Evolutionary conservation across 2,329 filamentous ascomycete genomes (phyloP), one percentile per base, ranked within the genome.

Genomic region (Colletotrichum lini): DNA sequence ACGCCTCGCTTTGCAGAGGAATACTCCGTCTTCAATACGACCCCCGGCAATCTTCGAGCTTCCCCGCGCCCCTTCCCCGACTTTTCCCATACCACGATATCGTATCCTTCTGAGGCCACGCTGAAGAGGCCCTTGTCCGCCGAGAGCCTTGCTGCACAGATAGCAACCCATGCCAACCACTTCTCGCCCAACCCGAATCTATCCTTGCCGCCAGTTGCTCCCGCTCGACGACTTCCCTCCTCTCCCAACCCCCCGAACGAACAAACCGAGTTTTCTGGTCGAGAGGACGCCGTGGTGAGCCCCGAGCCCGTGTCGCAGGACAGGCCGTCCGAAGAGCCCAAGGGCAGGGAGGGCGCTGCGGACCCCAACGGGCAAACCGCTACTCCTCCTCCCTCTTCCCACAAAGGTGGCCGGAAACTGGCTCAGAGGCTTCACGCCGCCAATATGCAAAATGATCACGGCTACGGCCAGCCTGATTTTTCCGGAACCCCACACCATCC

Each of bases 21-120:
- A 74, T 91, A 90, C 76, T 90, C 89, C 73, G 88, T 91, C 76
- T 91, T 91, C 83, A 89, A 90, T 80, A 82, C 86, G n/a, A 90
- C 89, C 10, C 89, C 89, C 18, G 89, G 88, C 58, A 89, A 90
- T 77, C 82, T 90, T 65, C 83, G 83, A 75, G 85, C 82, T 64
- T 79, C 82, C 53, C 82, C 84, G 67, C 82, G 78, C 69, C 78
- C 80, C 16, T 89, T 88, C 77, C 76, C 80, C 74, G 86, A 87
- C 74, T 85, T 85, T 76, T 76, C 79, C 23, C 77, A 54, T 4
- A 80, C 76, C 65, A 82, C 78, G 30, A 30, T 7, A 30, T 30
- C 30, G 73, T 78, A 49, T 81, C 83, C 16, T 81, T 80, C 67
- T 23, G 77, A 80, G 58, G 71, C 79, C 52, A 74, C 79, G 23